A percentile compares a stretch with the other conserved stretches of the same genome.
phyloP scores from a whole-genome alignment of 257 asterid genomes.

The Lithospermum erythrorhizon region DNA sequence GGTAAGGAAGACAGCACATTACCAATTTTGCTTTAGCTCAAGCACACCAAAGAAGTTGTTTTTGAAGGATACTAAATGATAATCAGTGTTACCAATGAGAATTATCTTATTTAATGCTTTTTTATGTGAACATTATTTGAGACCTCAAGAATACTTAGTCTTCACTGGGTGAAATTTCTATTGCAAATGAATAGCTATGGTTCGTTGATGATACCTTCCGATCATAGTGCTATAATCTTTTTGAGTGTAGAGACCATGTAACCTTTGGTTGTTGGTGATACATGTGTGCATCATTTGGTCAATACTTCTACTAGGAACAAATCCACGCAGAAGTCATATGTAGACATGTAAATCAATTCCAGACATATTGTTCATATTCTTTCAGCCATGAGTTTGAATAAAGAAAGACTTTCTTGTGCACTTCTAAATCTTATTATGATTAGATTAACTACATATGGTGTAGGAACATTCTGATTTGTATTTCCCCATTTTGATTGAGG shows the following conservation, averaged over 20 bases:
- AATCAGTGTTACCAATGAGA: neutral
- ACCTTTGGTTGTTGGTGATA: neutral
- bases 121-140: neutral
- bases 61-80: neutral
- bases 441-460: neutral
- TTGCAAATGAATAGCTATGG: neutral
- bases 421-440: neutral
- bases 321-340: neutral
- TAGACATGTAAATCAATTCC: neutral
- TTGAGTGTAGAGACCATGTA: neutral
- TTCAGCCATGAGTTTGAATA: neutral
- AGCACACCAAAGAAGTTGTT: neutral
- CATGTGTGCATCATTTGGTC: neutral
- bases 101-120: neutral
- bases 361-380: neutral
- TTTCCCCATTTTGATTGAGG: constrained; percentile 12
- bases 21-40: neutral
- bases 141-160: neutral
- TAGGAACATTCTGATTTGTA: constrained; percentile 7
- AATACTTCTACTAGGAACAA: neutral
- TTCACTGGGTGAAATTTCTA: neutral
- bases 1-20: constrained; percentile 31
- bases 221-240: neutral
- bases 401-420: neutral
- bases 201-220: neutral